A percentile compares a stretch with the other conserved stretches of the same genome.
Conservation (phyloP, 192 early-diverging fungal species). For the Radiomyces spectabilis region DNA sequence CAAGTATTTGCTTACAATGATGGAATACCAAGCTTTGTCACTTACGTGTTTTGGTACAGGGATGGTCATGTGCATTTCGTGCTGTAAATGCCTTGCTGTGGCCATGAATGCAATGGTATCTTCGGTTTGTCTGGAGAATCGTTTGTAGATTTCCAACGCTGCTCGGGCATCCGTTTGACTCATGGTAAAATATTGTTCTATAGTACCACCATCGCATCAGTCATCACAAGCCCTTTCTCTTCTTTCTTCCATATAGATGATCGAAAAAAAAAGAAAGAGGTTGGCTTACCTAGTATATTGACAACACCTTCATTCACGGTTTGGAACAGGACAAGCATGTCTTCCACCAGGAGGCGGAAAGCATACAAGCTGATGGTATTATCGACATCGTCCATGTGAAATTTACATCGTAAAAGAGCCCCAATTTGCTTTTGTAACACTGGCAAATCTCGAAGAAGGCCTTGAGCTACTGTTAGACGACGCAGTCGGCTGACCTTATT, state of each 20-base stretch:
- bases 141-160: constrained; percentile 69
- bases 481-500: constrained; percentile 51
- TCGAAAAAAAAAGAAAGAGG: not conserved
- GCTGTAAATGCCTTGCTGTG: constrained; percentile 52
- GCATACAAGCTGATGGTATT: constrained; percentile 70
- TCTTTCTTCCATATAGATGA: not conserved
- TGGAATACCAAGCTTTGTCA: not conserved
- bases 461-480: constrained; percentile 45
- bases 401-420: constrained; percentile 69
- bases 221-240: too few relatives aligned
- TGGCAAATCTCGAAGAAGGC: constrained; percentile 54
- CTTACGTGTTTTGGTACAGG: constrained; percentile 72
- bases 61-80: constrained; percentile 57
- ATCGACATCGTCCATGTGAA: constrained; percentile 64
- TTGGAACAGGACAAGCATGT: constrained; percentile 68
- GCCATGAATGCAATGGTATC: constrained; percentile 63
- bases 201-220: too few relatives aligned
- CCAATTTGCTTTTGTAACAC: constrained; percentile 65
- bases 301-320: constrained; percentile 77
- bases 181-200: constrained; percentile 75
- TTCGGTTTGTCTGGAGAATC: constrained; percentile 66
- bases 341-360: constrained; percentile 63
- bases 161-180: constrained; percentile 51
- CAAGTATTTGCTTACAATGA: not conserved
- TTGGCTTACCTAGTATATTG: constrained; percentile 55